phyloP scores from a whole-genome alignment of 2,329 filamentous ascomycete genomes.

The Sporothrix pseudoabietina region DNA sequence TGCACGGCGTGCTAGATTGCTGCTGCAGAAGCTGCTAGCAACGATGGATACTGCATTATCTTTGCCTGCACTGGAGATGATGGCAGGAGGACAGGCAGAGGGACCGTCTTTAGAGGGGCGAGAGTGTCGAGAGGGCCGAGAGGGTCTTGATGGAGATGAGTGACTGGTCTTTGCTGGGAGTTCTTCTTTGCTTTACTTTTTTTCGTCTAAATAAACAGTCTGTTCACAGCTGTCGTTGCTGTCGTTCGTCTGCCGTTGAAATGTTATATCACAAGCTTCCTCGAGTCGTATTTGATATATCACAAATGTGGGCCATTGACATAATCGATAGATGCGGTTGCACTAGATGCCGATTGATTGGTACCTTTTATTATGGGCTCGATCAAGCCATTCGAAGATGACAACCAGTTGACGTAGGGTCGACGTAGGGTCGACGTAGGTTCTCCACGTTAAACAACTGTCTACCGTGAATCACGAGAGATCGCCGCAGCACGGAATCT shows the following conservation, averaged over 20 bases:
- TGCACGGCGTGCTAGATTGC: not conserved
- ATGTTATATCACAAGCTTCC: too few species aligned
- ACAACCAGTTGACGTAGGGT: not conserved
- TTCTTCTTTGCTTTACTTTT: not conserved
- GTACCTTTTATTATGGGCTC: not conserved
- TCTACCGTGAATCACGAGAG: not conserved
- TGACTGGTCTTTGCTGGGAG: too few species aligned
- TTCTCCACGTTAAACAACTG: not conserved
- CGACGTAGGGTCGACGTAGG: not conserved
- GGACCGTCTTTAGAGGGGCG: not conserved
- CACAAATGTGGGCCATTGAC: not conserved
- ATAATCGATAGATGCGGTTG: not conserved
- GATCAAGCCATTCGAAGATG: not conserved
- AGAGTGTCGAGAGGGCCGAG: too few species aligned
- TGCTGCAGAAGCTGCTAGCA: not conserved
- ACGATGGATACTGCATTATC: not conserved
- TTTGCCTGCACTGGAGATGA: not conserved
- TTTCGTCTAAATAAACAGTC: not conserved
- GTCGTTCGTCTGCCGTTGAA: too few species aligned
- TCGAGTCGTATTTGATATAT: not conserved
- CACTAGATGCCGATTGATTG: not conserved
- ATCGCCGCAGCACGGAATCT: not conserved
- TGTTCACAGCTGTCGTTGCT: too few species aligned
- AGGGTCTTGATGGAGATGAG: too few species aligned
- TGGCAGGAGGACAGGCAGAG: not conserved